These are phyloP conservation scores for Alternaria ventricosa DNA, from an alignment of 2,329 filamentous ascomycete species.

Conservation along the genomic window DNA sequence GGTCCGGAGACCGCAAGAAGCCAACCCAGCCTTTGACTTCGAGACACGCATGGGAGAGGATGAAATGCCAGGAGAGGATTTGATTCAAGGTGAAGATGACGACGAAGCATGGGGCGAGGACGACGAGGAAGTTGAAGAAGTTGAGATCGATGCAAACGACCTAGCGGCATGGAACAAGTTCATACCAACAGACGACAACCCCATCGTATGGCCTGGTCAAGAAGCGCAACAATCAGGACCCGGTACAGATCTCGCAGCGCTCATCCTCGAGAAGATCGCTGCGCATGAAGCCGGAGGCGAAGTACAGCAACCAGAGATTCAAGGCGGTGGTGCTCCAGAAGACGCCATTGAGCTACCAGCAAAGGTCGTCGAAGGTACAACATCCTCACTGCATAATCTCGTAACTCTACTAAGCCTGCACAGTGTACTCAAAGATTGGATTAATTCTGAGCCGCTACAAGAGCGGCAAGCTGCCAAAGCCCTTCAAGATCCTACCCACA, in stretches of 20 bases:
- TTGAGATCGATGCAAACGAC: slow-evolving; percentile 87
- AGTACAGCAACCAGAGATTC: slow-evolving; percentile 53
- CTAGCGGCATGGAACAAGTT: slow-evolving; percentile 92
- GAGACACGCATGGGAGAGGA: slow-evolving; percentile 72
- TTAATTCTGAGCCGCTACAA: slow-evolving; percentile 91
- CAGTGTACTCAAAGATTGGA: slow-evolving; percentile 89
- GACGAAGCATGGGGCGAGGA: slow-evolving; percentile 77
- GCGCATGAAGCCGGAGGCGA: slow-evolving; percentile 77
- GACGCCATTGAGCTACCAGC: slow-evolving; percentile 86
- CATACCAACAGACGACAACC: slow-evolving; percentile 75
- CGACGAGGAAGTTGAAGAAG: slow-evolving; percentile 72
- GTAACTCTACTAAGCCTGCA: slow-evolving; percentile 12
- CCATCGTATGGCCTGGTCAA: slow-evolving; percentile 71
- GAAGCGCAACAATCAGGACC: slow-evolving; percentile 48
- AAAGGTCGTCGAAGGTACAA: slow-evolving; percentile 78
- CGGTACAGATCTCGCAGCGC: slow-evolving; percentile 81
- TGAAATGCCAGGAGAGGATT: slow-evolving; percentile 52
- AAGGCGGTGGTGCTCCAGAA: slow-evolving; percentile 67
- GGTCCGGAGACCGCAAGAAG: slow-evolving; percentile 50
- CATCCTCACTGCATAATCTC: not conserved
- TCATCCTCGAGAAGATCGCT: slow-evolving; percentile 94
- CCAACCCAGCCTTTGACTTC: slow-evolving; percentile 77
- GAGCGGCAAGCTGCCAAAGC: slow-evolving; percentile 94
- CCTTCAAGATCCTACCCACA: slow-evolving; percentile 94
- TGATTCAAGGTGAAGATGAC: slow-evolving; percentile 58